Percentiles rank a stretch among this genome's conserved stretches.
Evolutionary conservation across 768 basidiomycete species (phyloP).

Genomic region (Phaeolepiota aurea): DNA sequence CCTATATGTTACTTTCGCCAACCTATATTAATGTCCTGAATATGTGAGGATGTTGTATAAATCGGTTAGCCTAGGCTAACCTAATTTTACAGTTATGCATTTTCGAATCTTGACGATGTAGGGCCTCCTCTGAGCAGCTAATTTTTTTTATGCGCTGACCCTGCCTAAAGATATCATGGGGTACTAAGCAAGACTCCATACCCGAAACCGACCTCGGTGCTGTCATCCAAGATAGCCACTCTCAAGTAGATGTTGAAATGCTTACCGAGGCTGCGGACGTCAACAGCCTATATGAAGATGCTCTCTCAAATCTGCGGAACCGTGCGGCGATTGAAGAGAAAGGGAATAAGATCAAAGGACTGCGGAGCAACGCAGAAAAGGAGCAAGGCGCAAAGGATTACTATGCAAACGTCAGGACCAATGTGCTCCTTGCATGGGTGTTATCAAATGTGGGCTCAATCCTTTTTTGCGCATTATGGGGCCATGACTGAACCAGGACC

Average conservation of each 20-base stretch:
- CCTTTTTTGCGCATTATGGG: neutral
- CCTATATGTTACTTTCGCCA: slow-evolving; percentile 83
- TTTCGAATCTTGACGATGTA: slow-evolving; percentile 81
- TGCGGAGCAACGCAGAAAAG: slow-evolving; percentile 42
- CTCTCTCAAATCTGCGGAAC: slow-evolving; percentile 56
- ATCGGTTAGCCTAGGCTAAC: too few species aligned
- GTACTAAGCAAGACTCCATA: slow-evolving; percentile 84
- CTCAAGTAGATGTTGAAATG: slow-evolving; percentile 84
- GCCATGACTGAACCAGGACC: slow-evolving; percentile 1
- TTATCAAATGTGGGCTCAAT: slow-evolving; percentile 58
- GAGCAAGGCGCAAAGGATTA: slow-evolving; percentile 77
- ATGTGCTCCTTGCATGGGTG: slow-evolving; percentile 76
- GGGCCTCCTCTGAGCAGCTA: slow-evolving; percentile 15
- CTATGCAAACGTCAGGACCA: slow-evolving; percentile 82
- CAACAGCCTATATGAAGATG: slow-evolving; percentile 79
- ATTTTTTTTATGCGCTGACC: slow-evolving; percentile 5
- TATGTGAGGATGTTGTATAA: too few species aligned
- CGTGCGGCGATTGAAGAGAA: slow-evolving; percentile 20
- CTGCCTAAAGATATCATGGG: slow-evolving; percentile 71
- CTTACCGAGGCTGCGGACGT: slow-evolving; percentile 75
- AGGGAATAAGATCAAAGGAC: slow-evolving; percentile 15
- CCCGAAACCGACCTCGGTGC: slow-evolving; percentile 75
- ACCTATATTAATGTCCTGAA: slow-evolving; percentile 71
- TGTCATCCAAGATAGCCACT: slow-evolving; percentile 72
- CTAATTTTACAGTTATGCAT: slow-evolving; percentile 55